Percentiles rank a stretch among this genome's conserved stretches.
These are phyloP conservation scores for Russula ochroleuca DNA, from an alignment of 768 basidiomycete species.

Conservation along the genomic window DNA sequence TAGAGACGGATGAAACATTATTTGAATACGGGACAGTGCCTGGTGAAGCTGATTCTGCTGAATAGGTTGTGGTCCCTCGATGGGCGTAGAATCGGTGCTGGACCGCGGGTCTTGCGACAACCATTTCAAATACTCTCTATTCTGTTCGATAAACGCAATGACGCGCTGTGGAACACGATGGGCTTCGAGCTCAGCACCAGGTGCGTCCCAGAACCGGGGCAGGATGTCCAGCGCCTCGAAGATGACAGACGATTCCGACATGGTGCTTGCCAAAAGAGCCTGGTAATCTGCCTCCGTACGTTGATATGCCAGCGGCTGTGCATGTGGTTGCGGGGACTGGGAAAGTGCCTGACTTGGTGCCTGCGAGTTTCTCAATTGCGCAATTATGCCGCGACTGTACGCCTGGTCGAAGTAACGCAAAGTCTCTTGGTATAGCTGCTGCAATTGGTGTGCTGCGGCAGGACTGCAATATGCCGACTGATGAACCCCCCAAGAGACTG, in stretches of 20 bases:
- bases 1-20: neutral
- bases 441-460: slow-evolving; percentile 8
- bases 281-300: slow-evolving; percentile 12
- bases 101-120: slow-evolving; percentile 5
- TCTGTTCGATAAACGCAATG: neutral
- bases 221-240: slow-evolving; percentile 1
- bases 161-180: neutral
- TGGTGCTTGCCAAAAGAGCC: neutral
- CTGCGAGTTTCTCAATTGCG: neutral
- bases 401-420: slow-evolving; percentile 15
- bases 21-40: neutral
- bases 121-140: slow-evolving; percentile 2
- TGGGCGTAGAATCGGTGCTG: neutral
- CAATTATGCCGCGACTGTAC: neutral
- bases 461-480: slow-evolving; percentile 3
- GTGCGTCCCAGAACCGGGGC: slow-evolving; percentile 2
- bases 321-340: neutral
- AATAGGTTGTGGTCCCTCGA: neutral
- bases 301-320: neutral
- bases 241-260: neutral
- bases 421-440: slow-evolving; percentile 12
- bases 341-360: neutral
- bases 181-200: slow-evolving; percentile 3
- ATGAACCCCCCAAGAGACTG: neutral
- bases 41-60: neutral